These are phyloP conservation scores for Trichoderma oligosporum DNA, from an alignment of 2,329 filamentous ascomycete species.

Conservation along the genomic window DNA sequence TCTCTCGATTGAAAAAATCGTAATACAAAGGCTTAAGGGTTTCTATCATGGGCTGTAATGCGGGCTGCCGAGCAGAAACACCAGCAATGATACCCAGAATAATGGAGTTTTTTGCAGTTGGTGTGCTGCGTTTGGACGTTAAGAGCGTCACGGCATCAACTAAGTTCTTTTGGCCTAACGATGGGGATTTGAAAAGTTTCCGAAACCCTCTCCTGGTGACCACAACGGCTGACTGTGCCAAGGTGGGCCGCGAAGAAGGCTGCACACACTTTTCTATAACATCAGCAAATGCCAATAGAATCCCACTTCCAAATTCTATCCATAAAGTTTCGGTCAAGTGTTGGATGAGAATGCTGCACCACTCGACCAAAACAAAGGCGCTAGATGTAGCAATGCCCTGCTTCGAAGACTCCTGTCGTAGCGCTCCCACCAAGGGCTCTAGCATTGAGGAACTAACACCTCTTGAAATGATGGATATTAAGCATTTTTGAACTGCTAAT, in stretches of 20 bases:
- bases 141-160: conserved; percentile 61
- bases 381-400: conserved; percentile 71
- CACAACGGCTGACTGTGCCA: conserved; percentile 70
- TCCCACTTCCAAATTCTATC: conserved; percentile 60
- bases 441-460: conserved; percentile 54
- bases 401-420: conserved; percentile 73
- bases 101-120: conserved; percentile 66
- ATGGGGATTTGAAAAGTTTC: conserved; percentile 60
- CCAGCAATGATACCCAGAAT: conserved; percentile 84
- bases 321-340: conserved; percentile 62
- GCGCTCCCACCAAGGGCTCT: conserved; percentile 59
- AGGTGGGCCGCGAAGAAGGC: conserved; percentile 56
- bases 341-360: conserved; percentile 78
- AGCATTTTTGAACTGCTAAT: conserved; percentile 75
- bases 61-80: conserved; percentile 69
- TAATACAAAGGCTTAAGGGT: conserved; percentile 67
- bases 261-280: conserved; percentile 74
- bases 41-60: conserved; percentile 60
- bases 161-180: conserved; percentile 57
- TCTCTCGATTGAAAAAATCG: conserved; percentile 78
- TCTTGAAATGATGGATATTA: conserved; percentile 62
- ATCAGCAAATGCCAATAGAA: conserved; percentile 67
- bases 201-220: conserved; percentile 77
- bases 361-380: conserved; percentile 86
- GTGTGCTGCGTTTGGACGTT: conserved; percentile 61